Evolutionary conservation across 306 rosid genomes (phyloP).

Genomic region (Sindora glabra): DNA sequence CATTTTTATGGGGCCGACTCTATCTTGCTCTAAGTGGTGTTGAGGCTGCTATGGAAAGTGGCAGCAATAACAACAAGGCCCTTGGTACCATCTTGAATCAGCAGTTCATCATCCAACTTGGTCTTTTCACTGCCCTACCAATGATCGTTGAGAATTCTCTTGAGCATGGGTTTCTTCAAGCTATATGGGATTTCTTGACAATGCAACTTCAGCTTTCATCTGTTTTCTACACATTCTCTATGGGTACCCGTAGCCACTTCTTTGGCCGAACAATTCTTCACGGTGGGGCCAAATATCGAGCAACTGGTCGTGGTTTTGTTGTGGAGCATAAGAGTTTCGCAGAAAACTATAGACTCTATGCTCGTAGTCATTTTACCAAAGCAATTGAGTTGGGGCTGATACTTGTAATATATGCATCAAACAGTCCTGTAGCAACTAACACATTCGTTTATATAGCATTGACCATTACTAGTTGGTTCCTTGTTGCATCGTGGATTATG

Average conservation of each 20-base stretch:
- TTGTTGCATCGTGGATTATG: slow-evolving; percentile 72
- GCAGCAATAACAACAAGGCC: slow-evolving; percentile 41
- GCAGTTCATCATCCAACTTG: slow-evolving; percentile 76
- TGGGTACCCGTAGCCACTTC: slow-evolving; percentile 79
- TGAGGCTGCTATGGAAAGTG: slow-evolving; percentile 42
- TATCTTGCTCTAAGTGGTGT: slow-evolving; percentile 78
- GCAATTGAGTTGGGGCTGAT: slow-evolving; percentile 80
- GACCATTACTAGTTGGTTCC: slow-evolving; percentile 80
- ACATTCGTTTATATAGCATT: slow-evolving; percentile 67
- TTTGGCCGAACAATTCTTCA: slow-evolving; percentile 83
- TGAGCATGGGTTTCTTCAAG: slow-evolving; percentile 73
- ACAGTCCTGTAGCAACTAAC: slow-evolving; percentile 47
- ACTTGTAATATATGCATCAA: slow-evolving; percentile 55
- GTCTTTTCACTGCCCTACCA: slow-evolving; percentile 80
- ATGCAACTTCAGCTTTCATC: slow-evolving; percentile 93
- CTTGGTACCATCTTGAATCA: slow-evolving; percentile 59
- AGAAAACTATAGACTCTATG: slow-evolving; percentile 78
- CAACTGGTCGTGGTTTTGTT: slow-evolving; percentile 92
- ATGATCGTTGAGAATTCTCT: slow-evolving; percentile 84
- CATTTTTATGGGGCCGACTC: slow-evolving; percentile 76
- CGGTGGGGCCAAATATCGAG: slow-evolving; percentile 87
- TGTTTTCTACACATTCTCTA: slow-evolving; percentile 75
- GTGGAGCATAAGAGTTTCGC: slow-evolving; percentile 84
- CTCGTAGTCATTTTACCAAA: slow-evolving; percentile 90
- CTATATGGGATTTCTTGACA: slow-evolving; percentile 76